Evolutionary conservation across 2,329 filamentous ascomycete species (phyloP).

Genomic region (Metarhizium sp.): DNA sequence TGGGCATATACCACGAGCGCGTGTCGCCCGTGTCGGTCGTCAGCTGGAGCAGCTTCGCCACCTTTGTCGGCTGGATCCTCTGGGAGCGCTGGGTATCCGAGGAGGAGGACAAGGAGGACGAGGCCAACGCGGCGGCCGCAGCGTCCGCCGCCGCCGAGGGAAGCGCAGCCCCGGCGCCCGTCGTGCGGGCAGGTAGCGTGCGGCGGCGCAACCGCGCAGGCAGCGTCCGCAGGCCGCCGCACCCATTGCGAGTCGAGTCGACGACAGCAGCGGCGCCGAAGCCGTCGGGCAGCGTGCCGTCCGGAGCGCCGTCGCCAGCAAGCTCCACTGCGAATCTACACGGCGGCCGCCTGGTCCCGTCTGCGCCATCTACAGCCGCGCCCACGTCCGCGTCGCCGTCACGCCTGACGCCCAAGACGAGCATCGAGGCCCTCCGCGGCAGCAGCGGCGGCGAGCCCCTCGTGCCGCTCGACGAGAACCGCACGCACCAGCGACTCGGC

Average conservation of each 20-base stretch:
- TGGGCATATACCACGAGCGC: conserved; percentile 77
- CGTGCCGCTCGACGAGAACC: conserved; percentile 26
- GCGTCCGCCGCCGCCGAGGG: conserved; percentile 16
- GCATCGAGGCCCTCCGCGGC: conserved; percentile 20
- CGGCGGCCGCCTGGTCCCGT: conserved; percentile 38
- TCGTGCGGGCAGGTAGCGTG: conserved; percentile 21
- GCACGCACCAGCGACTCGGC: conserved; percentile 48
- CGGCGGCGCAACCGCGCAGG: conserved; percentile 25
- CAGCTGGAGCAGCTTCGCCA: conserved; percentile 72
- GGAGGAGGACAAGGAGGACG: conserved; percentile 44
- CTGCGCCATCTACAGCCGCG: conserved; percentile 38
- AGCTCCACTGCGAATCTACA: conserved; percentile 38
- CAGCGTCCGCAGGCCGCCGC: conserved; percentile 26
- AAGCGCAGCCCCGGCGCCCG: neutral
- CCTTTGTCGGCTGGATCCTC: conserved; percentile 77
- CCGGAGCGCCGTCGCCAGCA: conserved; percentile 23
- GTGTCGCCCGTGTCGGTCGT: conserved; percentile 88
- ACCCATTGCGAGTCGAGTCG: conserved; percentile 19
- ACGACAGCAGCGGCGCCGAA: conserved; percentile 11
- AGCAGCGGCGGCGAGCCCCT: conserved; percentile 15
- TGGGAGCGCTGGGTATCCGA: conserved; percentile 87
- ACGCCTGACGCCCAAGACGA: conserved; percentile 16
- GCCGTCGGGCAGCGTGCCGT: conserved; percentile 13
- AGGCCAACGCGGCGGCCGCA: conserved; percentile 24
- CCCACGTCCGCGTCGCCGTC: neutral